These are phyloP conservation scores for Stemphylium lycopersici DNA, from an alignment of 2,329 filamentous ascomycete genomes.

Conservation along the genomic window DNA sequence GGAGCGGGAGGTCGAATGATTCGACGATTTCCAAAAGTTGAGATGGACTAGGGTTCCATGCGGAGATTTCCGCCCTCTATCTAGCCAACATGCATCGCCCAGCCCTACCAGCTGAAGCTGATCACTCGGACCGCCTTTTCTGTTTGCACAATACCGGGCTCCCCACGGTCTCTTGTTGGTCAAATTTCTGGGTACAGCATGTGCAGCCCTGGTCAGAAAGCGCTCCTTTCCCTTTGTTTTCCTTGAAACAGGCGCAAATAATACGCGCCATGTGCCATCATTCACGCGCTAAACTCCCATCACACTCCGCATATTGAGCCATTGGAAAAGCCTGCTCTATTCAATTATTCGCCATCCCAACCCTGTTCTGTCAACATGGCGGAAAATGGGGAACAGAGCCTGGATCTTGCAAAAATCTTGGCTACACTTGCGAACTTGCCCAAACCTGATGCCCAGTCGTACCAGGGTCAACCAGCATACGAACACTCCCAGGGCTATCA, in stretches of 20 bases:
- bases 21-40: slow-evolving; percentile 43
- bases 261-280: slow-evolving; percentile 17
- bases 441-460: slow-evolving; percentile 18
- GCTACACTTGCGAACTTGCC: slow-evolving; percentile 43
- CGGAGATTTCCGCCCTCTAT: slow-evolving; percentile 36
- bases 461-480: slow-evolving; percentile 16
- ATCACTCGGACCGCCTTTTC: background rate
- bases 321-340: background rate
- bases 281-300: background rate
- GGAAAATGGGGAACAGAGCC: slow-evolving; percentile 27
- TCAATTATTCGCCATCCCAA: background rate
- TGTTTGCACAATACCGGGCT: background rate
- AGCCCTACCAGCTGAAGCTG: slow-evolving; percentile 3
- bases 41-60: slow-evolving; percentile 29
- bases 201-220: background rate
- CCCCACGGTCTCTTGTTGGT: background rate
- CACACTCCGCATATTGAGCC: slow-evolving; percentile 1
- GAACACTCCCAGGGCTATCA: slow-evolving; percentile 9
- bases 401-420: slow-evolving; percentile 45
- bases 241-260: slow-evolving; percentile 12
- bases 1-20: slow-evolving; percentile 38
- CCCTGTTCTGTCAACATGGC: slow-evolving; percentile 36
- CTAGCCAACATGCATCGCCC: slow-evolving; percentile 17
- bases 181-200: background rate
- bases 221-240: slow-evolving; percentile 11